phyloP scores from a whole-genome alignment of 2,329 filamentous ascomycete species.

The Elsinoe necatrix region DNA sequence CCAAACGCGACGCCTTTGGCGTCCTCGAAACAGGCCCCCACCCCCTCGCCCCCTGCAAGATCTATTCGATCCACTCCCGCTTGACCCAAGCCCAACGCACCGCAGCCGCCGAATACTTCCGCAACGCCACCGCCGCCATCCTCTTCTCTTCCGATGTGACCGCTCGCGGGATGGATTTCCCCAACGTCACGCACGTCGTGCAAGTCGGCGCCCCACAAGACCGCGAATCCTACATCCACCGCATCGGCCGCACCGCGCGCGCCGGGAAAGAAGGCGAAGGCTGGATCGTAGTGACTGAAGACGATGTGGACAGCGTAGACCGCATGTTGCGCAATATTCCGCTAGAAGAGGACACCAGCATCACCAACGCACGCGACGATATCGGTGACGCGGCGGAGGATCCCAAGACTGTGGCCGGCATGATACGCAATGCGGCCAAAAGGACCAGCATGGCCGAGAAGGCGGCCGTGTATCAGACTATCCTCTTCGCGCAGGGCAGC shows the following conservation, averaged over 20 bases:
- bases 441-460: constrained; percentile 37
- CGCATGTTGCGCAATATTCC: constrained; percentile 51
- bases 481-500: constrained; percentile 35
- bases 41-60: constrained; percentile 30
- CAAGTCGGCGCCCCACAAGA: constrained; percentile 41
- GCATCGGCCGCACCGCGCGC: constrained; percentile 48
- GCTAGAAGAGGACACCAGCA: constrained; percentile 46
- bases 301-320: constrained; percentile 45
- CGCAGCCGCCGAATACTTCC: constrained; percentile 62
- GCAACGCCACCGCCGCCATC: constrained; percentile 48
- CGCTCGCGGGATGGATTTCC: constrained; percentile 47
- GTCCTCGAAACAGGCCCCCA: constrained; percentile 30
- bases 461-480: constrained; percentile 46
- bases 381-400: constrained; percentile 31
- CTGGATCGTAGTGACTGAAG: constrained; percentile 54
- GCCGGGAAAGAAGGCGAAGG: constrained; percentile 65
- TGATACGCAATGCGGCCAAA: constrained; percentile 36
- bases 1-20: constrained; percentile 18
- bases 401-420: constrained; percentile 34
- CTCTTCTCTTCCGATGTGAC: constrained; percentile 45
- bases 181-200: constrained; percentile 45
- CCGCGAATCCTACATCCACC: constrained; percentile 44
- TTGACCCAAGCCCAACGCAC: constrained; percentile 65
- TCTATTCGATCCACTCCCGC: constrained; percentile 67
- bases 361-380: constrained; percentile 45